These are phyloP conservation scores for Saitozyma podzolica DNA, from an alignment of 768 basidiomycete genomes.

Conservation along the genomic window DNA sequence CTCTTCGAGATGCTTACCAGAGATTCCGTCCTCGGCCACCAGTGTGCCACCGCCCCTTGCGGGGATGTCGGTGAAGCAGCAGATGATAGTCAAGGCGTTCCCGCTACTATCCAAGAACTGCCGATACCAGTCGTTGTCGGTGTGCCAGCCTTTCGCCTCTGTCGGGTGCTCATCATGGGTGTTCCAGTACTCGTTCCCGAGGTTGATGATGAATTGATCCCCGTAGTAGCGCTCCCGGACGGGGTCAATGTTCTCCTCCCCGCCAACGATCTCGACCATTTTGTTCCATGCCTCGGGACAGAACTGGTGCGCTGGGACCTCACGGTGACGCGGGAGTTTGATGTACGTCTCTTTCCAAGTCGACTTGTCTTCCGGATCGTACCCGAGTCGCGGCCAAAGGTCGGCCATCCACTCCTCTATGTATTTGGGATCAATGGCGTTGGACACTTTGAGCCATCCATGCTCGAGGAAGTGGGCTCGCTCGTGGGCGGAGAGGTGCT, in stretches of 20 bases:
- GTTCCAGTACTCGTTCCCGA: slow-evolving; percentile 23
- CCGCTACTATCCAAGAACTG: slow-evolving; percentile 31
- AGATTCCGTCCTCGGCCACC: slow-evolving; percentile 24
- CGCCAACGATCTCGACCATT: slow-evolving; percentile 36
- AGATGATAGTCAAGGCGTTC: slow-evolving; percentile 32
- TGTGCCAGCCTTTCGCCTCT: slow-evolving; percentile 28
- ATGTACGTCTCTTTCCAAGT: slow-evolving; percentile 21
- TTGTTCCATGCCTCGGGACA: slow-evolving; percentile 30
- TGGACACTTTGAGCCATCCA: slow-evolving; percentile 27
- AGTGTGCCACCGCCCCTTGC: slow-evolving; percentile 23
- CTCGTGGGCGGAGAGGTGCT: too few relatives aligned
- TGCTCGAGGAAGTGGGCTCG: too few relatives aligned
- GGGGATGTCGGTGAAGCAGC: slow-evolving; percentile 31
- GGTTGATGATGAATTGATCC: slow-evolving; percentile 36
- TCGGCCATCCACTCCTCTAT: slow-evolving; percentile 25
- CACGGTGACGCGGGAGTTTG: slow-evolving; percentile 25
- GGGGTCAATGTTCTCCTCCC: slow-evolving; percentile 29
- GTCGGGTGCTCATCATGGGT: slow-evolving; percentile 2
- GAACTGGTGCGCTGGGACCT: slow-evolving; percentile 25
- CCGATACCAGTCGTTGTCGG: slow-evolving; percentile 36
- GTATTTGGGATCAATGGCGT: slow-evolving; percentile 27
- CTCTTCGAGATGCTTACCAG: neutral
- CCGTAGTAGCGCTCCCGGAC: slow-evolving; percentile 30
- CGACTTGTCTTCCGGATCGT: slow-evolving; percentile 29
- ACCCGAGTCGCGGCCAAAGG: slow-evolving; percentile 25